Conservation (phyloP, 768 basidiomycete genomes). For the Lactarius vividus region DNA sequence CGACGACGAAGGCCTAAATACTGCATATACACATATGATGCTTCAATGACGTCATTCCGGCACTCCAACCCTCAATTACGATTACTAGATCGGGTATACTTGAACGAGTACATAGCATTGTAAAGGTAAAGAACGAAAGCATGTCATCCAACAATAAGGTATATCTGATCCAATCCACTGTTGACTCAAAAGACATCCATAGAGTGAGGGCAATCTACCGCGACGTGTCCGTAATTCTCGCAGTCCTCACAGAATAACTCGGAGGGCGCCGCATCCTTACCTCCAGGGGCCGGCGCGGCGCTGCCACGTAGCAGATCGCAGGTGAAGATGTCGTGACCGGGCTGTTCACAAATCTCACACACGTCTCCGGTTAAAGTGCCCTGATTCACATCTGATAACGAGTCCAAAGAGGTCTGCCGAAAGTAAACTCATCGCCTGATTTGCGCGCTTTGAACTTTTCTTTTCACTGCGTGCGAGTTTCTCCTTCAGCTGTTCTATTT, state of each 20-base stretch:
- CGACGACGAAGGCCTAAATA: neutral
- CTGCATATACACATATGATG: neutral
- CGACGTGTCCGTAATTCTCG: constrained; percentile 72
- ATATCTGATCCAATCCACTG: constrained; percentile 8
- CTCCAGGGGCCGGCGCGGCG: constrained; percentile 38
- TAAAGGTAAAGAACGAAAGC: constrained; percentile 3
- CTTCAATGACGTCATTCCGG: constrained; percentile 8
- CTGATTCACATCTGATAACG: constrained; percentile 23
- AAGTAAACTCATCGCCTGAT: constrained; percentile 23
- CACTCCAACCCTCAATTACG: neutral
- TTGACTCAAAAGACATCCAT: constrained; percentile 65
- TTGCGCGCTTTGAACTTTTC: constrained; percentile 53
- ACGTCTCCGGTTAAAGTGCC: constrained; percentile 38
- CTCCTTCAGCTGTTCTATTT: constrained; percentile 73
- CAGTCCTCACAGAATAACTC: constrained; percentile 75
- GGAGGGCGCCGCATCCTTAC: constrained; percentile 25
- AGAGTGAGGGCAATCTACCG: constrained; percentile 80
- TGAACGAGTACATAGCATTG: constrained; percentile 2
- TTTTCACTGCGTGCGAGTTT: constrained; percentile 59
- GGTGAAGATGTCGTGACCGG: constrained; percentile 83
- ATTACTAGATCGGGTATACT: constrained; percentile 15
- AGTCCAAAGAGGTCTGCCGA: constrained; percentile 28
- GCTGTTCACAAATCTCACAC: constrained; percentile 85
- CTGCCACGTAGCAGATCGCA: constrained; percentile 68
- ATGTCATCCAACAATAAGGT: constrained; percentile 10